Base-by-base conservation (phyloP, 345 rosid genomes). In the Capsella bursapastoris region DNA sequence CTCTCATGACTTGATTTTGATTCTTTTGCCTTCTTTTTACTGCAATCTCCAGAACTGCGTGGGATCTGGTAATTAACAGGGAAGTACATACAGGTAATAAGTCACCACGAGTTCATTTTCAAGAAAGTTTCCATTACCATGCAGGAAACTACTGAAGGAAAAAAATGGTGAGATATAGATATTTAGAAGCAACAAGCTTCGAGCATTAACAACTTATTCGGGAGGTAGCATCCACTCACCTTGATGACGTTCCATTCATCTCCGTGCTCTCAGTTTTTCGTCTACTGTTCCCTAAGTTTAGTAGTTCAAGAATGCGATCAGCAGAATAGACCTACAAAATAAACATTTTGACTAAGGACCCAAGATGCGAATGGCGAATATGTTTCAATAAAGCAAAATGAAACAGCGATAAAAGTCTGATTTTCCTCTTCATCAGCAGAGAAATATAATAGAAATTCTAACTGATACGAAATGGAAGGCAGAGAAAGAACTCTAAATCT, bases 191-290 rank as follows among this genome's bases (percentile, higher is more conserved):
- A 52, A 45, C 31, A 48, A 25, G 53, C 71, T 48, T 61, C 61
- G 7, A 28, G 29, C 48, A 55, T 13, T 37, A 2, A 57, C 56
- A 49, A 4, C 62, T 58, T 43, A 31, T 66, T 44, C 28, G 1
- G 12, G 38, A 57, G 32, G 58, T 68, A 57, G 49, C 43, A 47
- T 53, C 41, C 41, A 7, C 86, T 61, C 76, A 87, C 98, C 98
- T 81, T 60, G 98, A 94, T 13, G 98, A 94, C 68, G 98, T 90
- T 70, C 81, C 81, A 69, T 94, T 94, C 83, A 88, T 92, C 82
- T 91, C 97, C 1, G 96, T 94, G 82, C 92, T 88, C 75, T 94
- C 98, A 43, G 93, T 94, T 87, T 94, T 94, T 64, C 98, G 76
- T 68, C 97, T 80, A 79, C 95, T 86, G 65, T 94, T 94, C 64